Percentiles rank a stretch among this genome's conserved stretches.
These are phyloP conservation scores for Neonectria punicea DNA, from an alignment of 2,329 filamentous ascomycete species.

Conservation along the genomic window DNA sequence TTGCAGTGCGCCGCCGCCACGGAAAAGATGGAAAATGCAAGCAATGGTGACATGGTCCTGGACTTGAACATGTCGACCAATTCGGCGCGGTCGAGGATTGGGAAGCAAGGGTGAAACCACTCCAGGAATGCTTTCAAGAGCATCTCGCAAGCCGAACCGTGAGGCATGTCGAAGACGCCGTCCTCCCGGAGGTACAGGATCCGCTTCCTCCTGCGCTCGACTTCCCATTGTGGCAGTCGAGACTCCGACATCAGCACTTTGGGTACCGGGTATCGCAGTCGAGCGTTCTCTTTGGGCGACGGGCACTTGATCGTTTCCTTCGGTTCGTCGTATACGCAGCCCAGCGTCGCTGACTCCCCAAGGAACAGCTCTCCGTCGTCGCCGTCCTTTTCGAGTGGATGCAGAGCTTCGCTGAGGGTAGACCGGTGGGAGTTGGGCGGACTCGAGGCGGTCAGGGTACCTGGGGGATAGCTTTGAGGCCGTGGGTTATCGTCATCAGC, in stretches of 20 bases:
- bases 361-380: neutral
- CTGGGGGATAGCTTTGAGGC: neutral
- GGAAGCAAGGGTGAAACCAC: constrained; percentile 1
- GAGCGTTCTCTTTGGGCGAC: neutral
- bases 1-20: neutral
- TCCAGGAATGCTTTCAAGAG: neutral
- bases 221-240: neutral
- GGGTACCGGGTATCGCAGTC: neutral
- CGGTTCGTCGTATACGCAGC: neutral
- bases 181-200: neutral
- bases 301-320: neutral
- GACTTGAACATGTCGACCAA: neutral
- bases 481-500: neutral
- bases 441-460: neutral
- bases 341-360: neutral
- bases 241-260: neutral
- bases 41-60: neutral
- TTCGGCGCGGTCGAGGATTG: neutral
- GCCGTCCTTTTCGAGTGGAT: neutral
- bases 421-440: neutral
- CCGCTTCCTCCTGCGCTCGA: neutral
- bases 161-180: neutral
- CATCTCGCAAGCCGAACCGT: neutral
- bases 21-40: neutral
- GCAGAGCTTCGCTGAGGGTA: neutral